These are phyloP conservation scores for Annulohypoxylon maeteangense DNA, from an alignment of 495 filamentous ascomycete genomes.

Conservation along the genomic window DNA sequence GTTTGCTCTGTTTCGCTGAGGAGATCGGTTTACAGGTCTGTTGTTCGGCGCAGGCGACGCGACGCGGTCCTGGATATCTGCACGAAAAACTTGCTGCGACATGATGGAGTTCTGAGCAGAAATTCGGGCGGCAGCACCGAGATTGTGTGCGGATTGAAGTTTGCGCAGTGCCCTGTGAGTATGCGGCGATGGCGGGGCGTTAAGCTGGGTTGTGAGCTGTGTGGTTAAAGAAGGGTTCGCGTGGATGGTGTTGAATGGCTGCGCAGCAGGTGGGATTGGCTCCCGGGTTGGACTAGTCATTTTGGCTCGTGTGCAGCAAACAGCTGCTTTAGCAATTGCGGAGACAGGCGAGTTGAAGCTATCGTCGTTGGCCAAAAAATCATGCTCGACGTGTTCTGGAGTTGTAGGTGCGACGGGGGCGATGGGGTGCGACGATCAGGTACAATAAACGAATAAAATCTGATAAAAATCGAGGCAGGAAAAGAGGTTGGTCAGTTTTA, in stretches of 20 bases:
- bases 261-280: conserved; percentile 37
- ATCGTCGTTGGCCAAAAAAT: conserved; percentile 21
- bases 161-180: conserved; percentile 64
- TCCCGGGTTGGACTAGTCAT: conserved; percentile 57
- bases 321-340: conserved; percentile 2
- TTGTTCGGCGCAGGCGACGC: conserved; percentile 45
- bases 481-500: conserved; percentile 34
- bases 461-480: conserved; percentile 23
- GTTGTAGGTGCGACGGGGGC: conserved; percentile 25
- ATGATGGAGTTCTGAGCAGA: conserved; percentile 58
- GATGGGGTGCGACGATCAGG: conserved; percentile 24
- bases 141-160: conserved; percentile 66
- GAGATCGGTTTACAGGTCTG: conserved; percentile 54
- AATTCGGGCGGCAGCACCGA: conserved; percentile 53
- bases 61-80: conserved; percentile 39
- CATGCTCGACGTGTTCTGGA: conserved; percentile 17
- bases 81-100: conserved; percentile 61
- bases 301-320: conserved; percentile 8
- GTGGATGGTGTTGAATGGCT: conserved; percentile 34
- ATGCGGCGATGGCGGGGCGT: conserved; percentile 56
- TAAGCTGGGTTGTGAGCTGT: conserved; percentile 36
- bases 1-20: conserved; percentile 75
- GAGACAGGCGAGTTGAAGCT: conserved; percentile 21
- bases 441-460: conserved; percentile 3
- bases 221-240: conserved; percentile 7